Evolutionary conservation across 352 stramenopile genomes (phyloP).

Genomic region (Bremia lactucae): DNA sequence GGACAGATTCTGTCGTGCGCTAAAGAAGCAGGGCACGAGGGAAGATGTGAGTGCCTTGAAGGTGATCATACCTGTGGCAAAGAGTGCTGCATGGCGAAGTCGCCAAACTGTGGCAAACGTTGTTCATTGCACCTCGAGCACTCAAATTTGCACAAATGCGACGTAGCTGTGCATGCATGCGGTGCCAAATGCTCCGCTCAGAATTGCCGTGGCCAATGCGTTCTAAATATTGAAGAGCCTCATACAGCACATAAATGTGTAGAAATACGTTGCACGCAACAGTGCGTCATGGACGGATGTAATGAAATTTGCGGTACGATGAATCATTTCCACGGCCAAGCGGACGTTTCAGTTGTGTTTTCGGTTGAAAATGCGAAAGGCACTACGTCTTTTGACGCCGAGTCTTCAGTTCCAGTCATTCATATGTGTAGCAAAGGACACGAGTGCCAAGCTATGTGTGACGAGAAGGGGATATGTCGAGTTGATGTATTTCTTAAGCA

Average conservation of each 20-base stretch:
- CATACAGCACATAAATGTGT: conserved; percentile 59
- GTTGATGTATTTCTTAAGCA: conserved; percentile 63
- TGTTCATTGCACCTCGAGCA: conserved; percentile 43
- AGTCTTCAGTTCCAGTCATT: conserved; percentile 25
- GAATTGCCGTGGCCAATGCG: conserved; percentile 34
- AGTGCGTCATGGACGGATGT: conserved; percentile 54
- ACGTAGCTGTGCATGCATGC: conserved; percentile 45
- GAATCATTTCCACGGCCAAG: conserved; percentile 64
- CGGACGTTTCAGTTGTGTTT: conserved; percentile 32
- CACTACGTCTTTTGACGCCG: conserved; percentile 27
- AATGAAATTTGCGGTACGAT: conserved; percentile 28
- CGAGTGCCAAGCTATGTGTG: conserved; percentile 41
- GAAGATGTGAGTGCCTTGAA: conserved; percentile 44
- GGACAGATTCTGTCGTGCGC: conserved; percentile 29
- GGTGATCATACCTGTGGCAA: conserved; percentile 56
- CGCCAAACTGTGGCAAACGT: conserved; percentile 39
- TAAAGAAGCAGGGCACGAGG: conserved; percentile 53
- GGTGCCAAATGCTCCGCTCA: conserved; percentile 34
- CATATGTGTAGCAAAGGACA: conserved; percentile 58
- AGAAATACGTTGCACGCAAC: conserved; percentile 40
- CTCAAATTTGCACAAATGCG: conserved; percentile 34
- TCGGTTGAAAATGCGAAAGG: conserved; percentile 41
- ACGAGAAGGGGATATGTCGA: conserved; percentile 49
- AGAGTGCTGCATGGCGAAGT: conserved; percentile 28
- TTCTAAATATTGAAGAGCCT: conserved; percentile 35